A percentile compares a stretch with the other conserved stretches of the same genome.
Conservation (phyloP, 2,329 filamentous ascomycete genomes). For the Ophiostoma ulmi region DNA sequence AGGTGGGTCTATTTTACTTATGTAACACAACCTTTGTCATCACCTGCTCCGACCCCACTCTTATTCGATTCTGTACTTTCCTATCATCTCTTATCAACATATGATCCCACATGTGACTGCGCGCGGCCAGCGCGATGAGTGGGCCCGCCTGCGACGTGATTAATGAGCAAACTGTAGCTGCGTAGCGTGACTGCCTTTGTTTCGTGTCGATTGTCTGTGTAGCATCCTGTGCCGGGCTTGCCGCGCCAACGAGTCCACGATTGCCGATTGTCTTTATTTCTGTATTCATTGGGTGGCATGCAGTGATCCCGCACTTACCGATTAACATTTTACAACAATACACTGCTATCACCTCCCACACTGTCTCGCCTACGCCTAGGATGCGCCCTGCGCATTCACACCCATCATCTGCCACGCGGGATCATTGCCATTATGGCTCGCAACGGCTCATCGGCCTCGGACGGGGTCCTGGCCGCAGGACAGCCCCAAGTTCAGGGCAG, state of each 20-base stretch:
- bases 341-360: constrained; percentile 28
- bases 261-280: background rate
- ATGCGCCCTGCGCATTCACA: constrained; percentile 46
- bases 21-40: constrained; percentile 5
- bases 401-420: constrained; percentile 30
- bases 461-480: background rate
- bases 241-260: background rate
- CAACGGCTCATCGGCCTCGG: constrained; percentile 21
- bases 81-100: constrained; percentile 1
- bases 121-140: constrained; percentile 27
- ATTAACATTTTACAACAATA: constrained; percentile 3
- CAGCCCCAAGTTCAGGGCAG: background rate
- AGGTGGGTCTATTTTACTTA: background rate
- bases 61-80: background rate
- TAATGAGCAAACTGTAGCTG: background rate
- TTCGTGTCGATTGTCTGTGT: background rate
- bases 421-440: constrained; percentile 33
- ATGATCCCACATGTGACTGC: constrained; percentile 32
- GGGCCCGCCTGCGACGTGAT: background rate
- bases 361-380: constrained; percentile 34
- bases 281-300: too few relatives aligned
- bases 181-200: constrained; percentile 2
- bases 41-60: background rate
- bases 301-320: background rate
- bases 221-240: background rate